Conservation (phyloP, 495 filamentous ascomycete genomes). For the Pyrenopolyporus hunteri region DNA sequence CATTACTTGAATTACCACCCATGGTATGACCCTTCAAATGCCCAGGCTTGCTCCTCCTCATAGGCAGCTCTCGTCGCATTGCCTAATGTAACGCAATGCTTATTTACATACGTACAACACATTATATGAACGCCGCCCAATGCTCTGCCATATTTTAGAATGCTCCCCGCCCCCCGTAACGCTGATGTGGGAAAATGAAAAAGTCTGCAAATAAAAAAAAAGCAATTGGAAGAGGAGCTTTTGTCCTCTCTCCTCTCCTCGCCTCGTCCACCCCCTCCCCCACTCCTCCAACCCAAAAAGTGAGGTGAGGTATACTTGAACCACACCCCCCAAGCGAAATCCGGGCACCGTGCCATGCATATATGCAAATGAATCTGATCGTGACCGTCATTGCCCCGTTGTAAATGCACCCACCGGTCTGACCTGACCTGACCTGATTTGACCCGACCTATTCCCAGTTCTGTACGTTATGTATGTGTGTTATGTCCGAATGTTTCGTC, state of each 20-base stretch:
- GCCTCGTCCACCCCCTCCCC: neutral
- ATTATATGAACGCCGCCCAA: conserved; percentile 36
- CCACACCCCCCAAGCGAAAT: conserved; percentile 1
- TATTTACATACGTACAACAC: conserved; percentile 18
- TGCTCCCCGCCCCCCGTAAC: conserved; percentile 8
- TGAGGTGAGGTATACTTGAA: neutral
- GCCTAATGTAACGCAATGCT: conserved; percentile 36
- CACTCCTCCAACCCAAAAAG: neutral
- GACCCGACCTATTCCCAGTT: too few relatives aligned
- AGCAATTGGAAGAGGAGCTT: neutral
- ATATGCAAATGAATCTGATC: conserved; percentile 28
- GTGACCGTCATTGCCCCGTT: conserved; percentile 8
- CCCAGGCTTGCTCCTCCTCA: neutral
- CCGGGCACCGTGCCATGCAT: conserved; percentile 23
- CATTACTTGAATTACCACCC: conserved; percentile 4
- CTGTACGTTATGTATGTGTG: neutral
- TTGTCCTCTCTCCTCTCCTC: neutral
- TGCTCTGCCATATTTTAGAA: conserved; percentile 20
- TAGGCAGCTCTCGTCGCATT: conserved; percentile 15
- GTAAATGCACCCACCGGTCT: conserved; percentile 11
- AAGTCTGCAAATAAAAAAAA: neutral
- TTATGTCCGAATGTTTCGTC: too few relatives aligned
- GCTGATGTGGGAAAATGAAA: neutral
- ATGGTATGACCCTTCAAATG: neutral
- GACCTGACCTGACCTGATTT: too few relatives aligned